Evolutionary conservation across 2,329 filamentous ascomycete genomes (phyloP), one percentile per base, ranked within the genome.

Genomic region (Beauveria sp.): DNA sequence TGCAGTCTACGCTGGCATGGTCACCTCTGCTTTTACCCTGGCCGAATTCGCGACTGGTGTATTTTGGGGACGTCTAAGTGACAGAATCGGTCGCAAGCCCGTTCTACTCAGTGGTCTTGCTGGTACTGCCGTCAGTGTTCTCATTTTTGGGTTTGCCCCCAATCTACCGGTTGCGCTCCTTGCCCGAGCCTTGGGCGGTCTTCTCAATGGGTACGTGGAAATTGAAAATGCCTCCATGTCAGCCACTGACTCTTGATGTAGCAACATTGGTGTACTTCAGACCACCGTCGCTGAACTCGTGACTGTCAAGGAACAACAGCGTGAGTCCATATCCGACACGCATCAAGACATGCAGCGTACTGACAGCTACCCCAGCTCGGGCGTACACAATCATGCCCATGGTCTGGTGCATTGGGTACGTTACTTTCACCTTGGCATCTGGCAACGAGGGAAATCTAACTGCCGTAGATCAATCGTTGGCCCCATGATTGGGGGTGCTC

Each of bases 311-410:
- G 89, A 93, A 74, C 92, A 98, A 73, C 93, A 98, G 74, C 89
- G 89, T 91, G 75, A 76, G 88, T 78, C 60, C 38, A 42, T 24
- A 28, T 18, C 26, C 26, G 43, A 16, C 20, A 10, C 4, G 20
- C 14, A 24, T n/a, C 14, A 40, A 20, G 34, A 24, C 20, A 8
- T 22, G 7, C 22, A 43, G 7, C 7, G 45, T 38, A 45, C 70
- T 74, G 67, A 78, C 68, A 2, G 24, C 6, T 10, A 51, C 55
- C 60, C 59, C 64, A 92, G 89, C 93, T 67, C 90, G 91, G 68
- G 95, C 93, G 55, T 99, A 96, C 76, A 91, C 93, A 14, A 93
- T 98, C 67, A 97, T 99, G 92, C 95, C 95, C 7, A 91, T 96
- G 72, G 91, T 98, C 28, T 99, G 95, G 95, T 97, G 93, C 72